phyloP scores from a whole-genome alignment of 768 basidiomycete species.

The Phaeotremella fagi region DNA sequence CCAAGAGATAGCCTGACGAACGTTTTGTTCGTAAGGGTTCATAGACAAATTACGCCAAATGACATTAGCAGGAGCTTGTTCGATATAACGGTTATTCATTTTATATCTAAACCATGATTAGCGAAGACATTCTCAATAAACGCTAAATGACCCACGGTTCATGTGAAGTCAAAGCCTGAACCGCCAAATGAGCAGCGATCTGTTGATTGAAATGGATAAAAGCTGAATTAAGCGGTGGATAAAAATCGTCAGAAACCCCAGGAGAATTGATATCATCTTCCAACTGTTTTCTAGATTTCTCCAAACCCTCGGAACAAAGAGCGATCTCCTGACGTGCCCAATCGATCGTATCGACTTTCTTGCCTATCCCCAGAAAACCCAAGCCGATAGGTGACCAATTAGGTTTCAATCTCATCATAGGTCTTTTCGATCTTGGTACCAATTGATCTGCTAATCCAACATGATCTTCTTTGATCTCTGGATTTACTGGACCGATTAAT shows the following conservation, averaged over 20 bases:
- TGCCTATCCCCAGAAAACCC: slow-evolving; percentile 57
- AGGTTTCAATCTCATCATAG: slow-evolving; percentile 65
- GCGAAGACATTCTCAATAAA: background rate
- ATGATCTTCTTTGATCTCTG: slow-evolving; percentile 15
- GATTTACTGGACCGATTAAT: slow-evolving; percentile 33
- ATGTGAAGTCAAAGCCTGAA: slow-evolving; percentile 69
- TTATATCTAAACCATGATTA: slow-evolving; percentile 27
- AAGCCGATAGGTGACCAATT: slow-evolving; percentile 53
- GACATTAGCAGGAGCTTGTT: slow-evolving; percentile 81
- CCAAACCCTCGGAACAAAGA: slow-evolving; percentile 52
- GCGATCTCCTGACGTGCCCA: slow-evolving; percentile 77
- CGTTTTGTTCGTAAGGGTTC: slow-evolving; percentile 79
- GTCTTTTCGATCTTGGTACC: slow-evolving; percentile 69
- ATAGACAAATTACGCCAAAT: slow-evolving; percentile 85
- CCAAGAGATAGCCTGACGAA: slow-evolving; percentile 65
- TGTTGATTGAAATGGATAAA: slow-evolving; percentile 91
- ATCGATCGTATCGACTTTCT: slow-evolving; percentile 89
- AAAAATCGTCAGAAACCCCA: slow-evolving; percentile 40
- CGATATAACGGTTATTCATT: slow-evolving; percentile 71
- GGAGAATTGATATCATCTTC: slow-evolving; percentile 33
- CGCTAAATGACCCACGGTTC: slow-evolving; percentile 52
- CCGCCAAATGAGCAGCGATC: slow-evolving; percentile 85
- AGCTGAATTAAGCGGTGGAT: slow-evolving; percentile 47
- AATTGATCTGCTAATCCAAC: slow-evolving; percentile 54
- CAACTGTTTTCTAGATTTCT: slow-evolving; percentile 40